A percentile compares a stretch with the other conserved stretches of the same genome.
Conservation (phyloP, 1,284 basidiomycete genomes). For the Apiotrichum montevideense region DNA sequence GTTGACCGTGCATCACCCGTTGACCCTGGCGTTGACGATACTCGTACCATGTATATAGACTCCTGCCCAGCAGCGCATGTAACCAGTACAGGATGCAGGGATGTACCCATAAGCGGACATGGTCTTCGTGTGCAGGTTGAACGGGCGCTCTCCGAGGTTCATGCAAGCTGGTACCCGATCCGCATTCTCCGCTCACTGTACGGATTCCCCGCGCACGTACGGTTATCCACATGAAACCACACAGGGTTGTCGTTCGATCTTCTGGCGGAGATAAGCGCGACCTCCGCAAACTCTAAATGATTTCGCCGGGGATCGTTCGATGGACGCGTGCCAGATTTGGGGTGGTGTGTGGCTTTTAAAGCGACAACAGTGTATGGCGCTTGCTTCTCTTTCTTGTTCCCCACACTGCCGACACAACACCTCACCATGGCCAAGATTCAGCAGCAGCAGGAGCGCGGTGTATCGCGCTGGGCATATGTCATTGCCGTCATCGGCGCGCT, state of each 20-base stretch:
- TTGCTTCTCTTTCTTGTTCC: background rate
- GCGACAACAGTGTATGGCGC: too few species aligned
- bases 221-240: too few species aligned
- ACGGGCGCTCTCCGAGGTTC: too few species aligned
- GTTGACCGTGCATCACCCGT: background rate
- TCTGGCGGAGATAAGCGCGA: background rate
- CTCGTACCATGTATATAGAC: background rate
- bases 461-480: conserved; percentile 17
- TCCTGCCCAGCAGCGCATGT: too few species aligned
- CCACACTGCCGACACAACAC: background rate
- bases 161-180: too few species aligned
- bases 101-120: too few species aligned
- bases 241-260: too few species aligned
- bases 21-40: background rate
- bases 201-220: too few species aligned
- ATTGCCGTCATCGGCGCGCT: conserved; percentile 22
- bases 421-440: background rate
- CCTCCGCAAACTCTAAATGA: background rate
- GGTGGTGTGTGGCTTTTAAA: background rate
- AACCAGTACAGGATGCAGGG: too few species aligned
- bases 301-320: background rate
- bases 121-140: too few species aligned
- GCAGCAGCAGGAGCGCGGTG: background rate
- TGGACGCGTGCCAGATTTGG: background rate
- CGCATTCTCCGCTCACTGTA: too few species aligned